Evolutionary conservation across 768 basidiomycete species (phyloP).

Genomic region (Termitomyces sp.): DNA sequence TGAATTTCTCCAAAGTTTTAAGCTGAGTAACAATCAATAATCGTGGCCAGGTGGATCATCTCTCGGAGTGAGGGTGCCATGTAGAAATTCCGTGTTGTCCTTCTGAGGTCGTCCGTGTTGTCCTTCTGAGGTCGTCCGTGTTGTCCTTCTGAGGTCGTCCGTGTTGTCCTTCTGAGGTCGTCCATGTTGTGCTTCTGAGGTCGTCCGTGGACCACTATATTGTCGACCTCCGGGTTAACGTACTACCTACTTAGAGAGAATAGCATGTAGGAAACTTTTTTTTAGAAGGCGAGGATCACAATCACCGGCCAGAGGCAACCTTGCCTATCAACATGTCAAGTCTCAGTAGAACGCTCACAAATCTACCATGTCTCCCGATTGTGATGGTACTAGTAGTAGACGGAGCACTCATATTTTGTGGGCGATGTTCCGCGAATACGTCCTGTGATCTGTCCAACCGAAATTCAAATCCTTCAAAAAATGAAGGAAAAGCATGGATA

Average conservation of each 20-base stretch:
- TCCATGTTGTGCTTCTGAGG: not conserved
- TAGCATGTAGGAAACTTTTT: not conserved
- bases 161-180: too few relatives aligned
- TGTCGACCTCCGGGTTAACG: not conserved
- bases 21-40: not conserved
- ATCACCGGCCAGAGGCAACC: too few relatives aligned
- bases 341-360: too few relatives aligned
- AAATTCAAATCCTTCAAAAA: not conserved
- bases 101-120: too few relatives aligned
- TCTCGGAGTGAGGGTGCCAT: slow-evolving; percentile 2
- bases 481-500: not conserved
- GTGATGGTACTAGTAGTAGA: too few relatives aligned
- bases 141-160: too few relatives aligned
- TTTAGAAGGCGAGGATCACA: not conserved
- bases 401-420: not conserved
- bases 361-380: too few relatives aligned
- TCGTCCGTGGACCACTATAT: not conserved
- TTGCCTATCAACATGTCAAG: too few relatives aligned
- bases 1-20: not conserved
- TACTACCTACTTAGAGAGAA: not conserved
- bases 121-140: too few relatives aligned
- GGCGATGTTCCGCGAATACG: not conserved
- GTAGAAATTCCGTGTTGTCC: not conserved
- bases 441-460: not conserved
- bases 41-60: not conserved